phyloP scores from a whole-genome alignment of 2,329 filamentous ascomycete species.

The Akanthomyces uredinophilus region DNA sequence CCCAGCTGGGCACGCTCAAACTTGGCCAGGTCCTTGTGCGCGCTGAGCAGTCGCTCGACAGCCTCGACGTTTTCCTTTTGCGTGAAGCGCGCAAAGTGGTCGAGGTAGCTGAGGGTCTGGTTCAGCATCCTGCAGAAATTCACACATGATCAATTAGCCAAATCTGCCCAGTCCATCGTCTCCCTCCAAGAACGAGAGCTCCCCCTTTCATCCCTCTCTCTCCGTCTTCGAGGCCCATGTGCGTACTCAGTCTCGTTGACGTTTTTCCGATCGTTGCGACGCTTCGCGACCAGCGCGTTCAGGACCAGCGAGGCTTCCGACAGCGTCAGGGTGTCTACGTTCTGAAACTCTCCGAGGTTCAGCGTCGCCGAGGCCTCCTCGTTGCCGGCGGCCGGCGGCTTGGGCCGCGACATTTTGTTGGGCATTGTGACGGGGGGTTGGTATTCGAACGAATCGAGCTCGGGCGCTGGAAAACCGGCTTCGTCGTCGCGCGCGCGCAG shows the following conservation, averaged over 20 bases:
- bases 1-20: conserved; percentile 93
- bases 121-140: conserved; percentile 58
- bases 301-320: conserved; percentile 91
- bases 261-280: conserved; percentile 73
- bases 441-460: too few species aligned
- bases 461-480: not conserved
- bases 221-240: not conserved
- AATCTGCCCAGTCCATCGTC: not conserved
- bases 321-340: conserved; percentile 85
- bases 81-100: conserved; percentile 93
- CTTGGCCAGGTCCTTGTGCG: conserved; percentile 74
- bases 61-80: conserved; percentile 90
- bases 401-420: conserved; percentile 57
- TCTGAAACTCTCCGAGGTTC: conserved; percentile 87
- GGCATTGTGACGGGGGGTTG: conserved; percentile 23
- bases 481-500: not conserved
- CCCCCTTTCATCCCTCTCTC: too few species aligned
- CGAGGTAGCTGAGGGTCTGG: conserved; percentile 88
- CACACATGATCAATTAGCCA: conserved; percentile 8
- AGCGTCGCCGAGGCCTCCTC: conserved; percentile 81
- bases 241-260: conserved; percentile 78
- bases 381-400: conserved; percentile 67
- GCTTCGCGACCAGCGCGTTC: conserved; percentile 78
- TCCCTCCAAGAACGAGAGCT: too few species aligned
- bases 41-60: conserved; percentile 80